phyloP scores from a whole-genome alignment of 768 basidiomycete species.

The Leucocoprinus sp. region DNA sequence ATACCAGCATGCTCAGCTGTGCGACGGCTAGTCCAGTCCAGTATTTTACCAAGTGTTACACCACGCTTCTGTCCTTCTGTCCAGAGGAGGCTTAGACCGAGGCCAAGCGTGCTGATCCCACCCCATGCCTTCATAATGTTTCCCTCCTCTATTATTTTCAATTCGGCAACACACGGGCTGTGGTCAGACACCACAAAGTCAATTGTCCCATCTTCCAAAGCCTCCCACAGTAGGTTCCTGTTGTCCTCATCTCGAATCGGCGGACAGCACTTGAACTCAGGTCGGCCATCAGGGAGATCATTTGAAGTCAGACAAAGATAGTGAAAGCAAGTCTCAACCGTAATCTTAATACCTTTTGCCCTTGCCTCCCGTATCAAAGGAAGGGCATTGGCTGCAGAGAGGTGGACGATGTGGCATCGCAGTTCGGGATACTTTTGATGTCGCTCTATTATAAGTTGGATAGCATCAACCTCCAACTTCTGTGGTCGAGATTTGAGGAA shows the following conservation, averaged over 20 bases:
- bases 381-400: conserved; percentile 80
- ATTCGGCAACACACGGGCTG: conserved; percentile 75
- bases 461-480: conserved; percentile 71
- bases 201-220: conserved; percentile 72
- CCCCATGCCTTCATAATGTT: conserved; percentile 92
- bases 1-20: conserved; percentile 81
- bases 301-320: conserved; percentile 77
- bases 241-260: conserved; percentile 77
- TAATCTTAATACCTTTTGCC: conserved; percentile 56
- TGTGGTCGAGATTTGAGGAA: conserved; percentile 84
- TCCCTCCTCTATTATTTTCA: conserved; percentile 74
- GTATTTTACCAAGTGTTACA: conserved; percentile 48
- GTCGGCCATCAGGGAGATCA: conserved; percentile 62
- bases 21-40: conserved; percentile 67
- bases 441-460: conserved; percentile 64
- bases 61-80: conserved; percentile 66
- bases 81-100: conserved; percentile 86
- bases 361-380: conserved; percentile 67
- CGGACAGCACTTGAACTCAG: conserved; percentile 95
- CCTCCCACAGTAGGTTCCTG: conserved; percentile 72
- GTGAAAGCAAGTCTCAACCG: conserved; percentile 97
- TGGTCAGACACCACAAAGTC: conserved; percentile 96
- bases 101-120: conserved; percentile 84
- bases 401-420: conserved; percentile 90
- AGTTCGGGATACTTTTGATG: conserved; percentile 56